Evolutionary conservation across 1,284 basidiomycete species (phyloP).

Genomic region (Fomitiporia mediterranea): DNA sequence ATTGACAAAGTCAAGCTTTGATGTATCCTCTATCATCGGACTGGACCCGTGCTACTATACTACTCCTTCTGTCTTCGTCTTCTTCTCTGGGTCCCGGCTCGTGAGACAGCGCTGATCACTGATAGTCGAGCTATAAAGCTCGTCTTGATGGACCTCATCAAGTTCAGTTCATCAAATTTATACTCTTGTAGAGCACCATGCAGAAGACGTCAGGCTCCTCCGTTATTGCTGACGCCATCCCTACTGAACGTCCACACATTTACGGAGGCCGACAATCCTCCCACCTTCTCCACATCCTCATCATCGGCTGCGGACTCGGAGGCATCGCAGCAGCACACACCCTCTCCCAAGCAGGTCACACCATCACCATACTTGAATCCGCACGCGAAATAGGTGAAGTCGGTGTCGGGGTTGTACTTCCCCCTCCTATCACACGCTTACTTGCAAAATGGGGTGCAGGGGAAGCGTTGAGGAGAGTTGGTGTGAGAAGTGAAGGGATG

Average conservation of each 20-base stretch:
- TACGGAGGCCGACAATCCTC: conserved; percentile 26
- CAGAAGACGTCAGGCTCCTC: too few species aligned
- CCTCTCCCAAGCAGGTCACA: conserved; percentile 41
- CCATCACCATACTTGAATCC: conserved; percentile 40
- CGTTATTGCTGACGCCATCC: not conserved
- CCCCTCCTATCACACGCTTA: conserved; percentile 40
- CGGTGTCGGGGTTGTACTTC: conserved; percentile 47
- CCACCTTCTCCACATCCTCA: conserved; percentile 36
- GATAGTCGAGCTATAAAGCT: too few species aligned
- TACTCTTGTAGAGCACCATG: too few species aligned
- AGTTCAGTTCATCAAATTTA: too few species aligned
- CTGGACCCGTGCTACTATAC: too few species aligned
- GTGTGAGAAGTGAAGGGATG: conserved; percentile 38
- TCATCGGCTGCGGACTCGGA: conserved; percentile 45
- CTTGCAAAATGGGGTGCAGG: conserved; percentile 40
- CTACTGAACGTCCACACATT: conserved; percentile 1
- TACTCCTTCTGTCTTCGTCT: too few species aligned
- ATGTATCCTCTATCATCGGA: too few species aligned
- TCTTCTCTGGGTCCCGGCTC: too few species aligned
- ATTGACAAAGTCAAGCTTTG: too few species aligned
- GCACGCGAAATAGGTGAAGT: conserved; percentile 40
- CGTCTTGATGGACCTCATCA: too few species aligned
- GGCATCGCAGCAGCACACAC: conserved; percentile 42
- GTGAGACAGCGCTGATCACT: too few species aligned
- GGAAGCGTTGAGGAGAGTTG: conserved; percentile 31